A percentile compares a stretch with the other conserved stretches of the same genome.
phyloP scores from a whole-genome alignment of 2,329 filamentous ascomycete genomes.

The Didymella segeticola region DNA sequence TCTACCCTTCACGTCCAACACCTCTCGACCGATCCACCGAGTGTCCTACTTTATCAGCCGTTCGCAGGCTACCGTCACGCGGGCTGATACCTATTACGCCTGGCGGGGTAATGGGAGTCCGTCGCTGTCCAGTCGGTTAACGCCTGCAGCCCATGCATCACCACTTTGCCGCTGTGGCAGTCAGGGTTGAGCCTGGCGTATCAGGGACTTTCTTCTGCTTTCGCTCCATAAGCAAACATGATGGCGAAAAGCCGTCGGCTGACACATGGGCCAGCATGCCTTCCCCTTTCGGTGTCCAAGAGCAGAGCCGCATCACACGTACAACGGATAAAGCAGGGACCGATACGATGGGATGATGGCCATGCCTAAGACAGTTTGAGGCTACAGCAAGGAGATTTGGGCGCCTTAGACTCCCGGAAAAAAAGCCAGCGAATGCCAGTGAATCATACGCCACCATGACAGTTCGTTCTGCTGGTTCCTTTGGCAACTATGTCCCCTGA shows the following conservation, averaged over 20 bases:
- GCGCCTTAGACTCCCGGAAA: neutral
- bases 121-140: constrained; percentile 29
- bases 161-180: constrained; percentile 27
- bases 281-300: constrained; percentile 3
- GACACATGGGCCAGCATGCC: constrained; percentile 28
- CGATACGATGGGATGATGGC: neutral
- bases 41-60: neutral
- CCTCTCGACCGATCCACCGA: neutral
- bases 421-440: neutral
- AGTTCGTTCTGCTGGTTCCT: neutral
- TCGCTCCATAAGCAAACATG: constrained; percentile 20
- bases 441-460: neutral
- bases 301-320: constrained; percentile 44
- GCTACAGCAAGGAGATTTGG: neutral
- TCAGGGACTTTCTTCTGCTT: constrained; percentile 35
- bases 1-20: neutral
- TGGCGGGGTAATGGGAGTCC: constrained; percentile 39
- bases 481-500: neutral
- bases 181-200: constrained; percentile 34
- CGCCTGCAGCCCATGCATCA: constrained; percentile 38
- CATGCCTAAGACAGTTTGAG: neutral
- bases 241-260: constrained; percentile 32
- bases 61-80: constrained; percentile 10
- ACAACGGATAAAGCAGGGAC: constrained; percentile 36
- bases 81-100: constrained; percentile 16